phyloP scores from a whole-genome alignment of 169 alveolate species.

The Perkinsus chesapeaki region DNA sequence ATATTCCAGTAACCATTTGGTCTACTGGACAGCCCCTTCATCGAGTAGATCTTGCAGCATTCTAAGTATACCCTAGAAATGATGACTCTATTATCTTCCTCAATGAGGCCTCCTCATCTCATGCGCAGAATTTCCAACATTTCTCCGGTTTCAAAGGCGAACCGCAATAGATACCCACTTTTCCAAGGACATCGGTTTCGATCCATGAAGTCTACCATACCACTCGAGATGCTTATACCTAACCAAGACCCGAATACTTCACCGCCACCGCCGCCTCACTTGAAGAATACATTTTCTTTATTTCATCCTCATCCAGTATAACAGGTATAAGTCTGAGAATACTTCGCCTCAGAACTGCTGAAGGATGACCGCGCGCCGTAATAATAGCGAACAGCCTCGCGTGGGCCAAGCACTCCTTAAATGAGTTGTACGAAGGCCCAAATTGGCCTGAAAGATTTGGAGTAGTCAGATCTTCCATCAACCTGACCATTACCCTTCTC shows the following conservation, averaged over 20 bases:
- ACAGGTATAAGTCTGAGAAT: not conserved
- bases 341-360: not conserved
- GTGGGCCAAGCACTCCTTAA: not conserved
- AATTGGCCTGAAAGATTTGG: not conserved
- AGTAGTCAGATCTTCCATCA: not conserved
- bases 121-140: no score
- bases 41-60: no score
- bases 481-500: not conserved
- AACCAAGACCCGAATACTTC: not conserved
- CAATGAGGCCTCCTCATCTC: no score
- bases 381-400: not conserved
- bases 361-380: not conserved
- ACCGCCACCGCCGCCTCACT: not conserved
- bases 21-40: no score
- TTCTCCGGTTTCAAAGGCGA: no score
- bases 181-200: not conserved
- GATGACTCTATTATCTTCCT: no score
- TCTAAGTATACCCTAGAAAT: no score
- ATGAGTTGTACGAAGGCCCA: not conserved
- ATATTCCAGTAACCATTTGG: no score
- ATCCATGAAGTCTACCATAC: not conserved
- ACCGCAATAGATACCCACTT: not conserved
- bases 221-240: not conserved
- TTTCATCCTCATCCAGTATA: not conserved
- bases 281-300: not conserved